phyloP scores from a whole-genome alignment of 306 rosid species.

The Cucurbita argyrosperma region DNA sequence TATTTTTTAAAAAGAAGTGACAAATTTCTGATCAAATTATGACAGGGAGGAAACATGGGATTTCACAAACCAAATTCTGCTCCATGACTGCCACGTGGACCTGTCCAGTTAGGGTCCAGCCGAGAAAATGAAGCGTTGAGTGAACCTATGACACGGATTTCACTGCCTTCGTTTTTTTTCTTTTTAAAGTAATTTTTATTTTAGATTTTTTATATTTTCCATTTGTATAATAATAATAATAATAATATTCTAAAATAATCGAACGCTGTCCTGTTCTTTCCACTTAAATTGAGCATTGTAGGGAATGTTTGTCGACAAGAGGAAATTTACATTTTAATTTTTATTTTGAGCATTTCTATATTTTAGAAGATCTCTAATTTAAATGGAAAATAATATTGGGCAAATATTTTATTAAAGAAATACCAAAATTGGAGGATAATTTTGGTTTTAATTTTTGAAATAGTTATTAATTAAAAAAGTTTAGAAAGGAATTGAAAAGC shows the following conservation, averaged over 20 bases:
- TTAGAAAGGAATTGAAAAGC: neutral
- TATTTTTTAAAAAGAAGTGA: no score
- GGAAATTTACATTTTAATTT: neutral
- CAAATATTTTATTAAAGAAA: no score
- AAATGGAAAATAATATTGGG: no score
- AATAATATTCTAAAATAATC: neutral
- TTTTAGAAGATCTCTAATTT: no score
- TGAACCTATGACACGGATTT: neutral
- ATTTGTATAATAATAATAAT: neutral
- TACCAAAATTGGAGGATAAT: no score
- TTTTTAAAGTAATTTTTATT: no score
- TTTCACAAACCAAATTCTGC: neutral
- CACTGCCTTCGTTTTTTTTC: neutral
- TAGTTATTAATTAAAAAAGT: no score
- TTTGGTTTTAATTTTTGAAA: no score
- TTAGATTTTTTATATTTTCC: neutral
- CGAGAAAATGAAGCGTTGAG: neutral
- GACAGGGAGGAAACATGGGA: neutral
- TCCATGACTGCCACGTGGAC: conserved; percentile 5
- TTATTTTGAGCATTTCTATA: no score
- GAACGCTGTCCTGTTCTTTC: neutral
- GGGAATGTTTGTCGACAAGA: neutral
- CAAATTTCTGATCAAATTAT: neutral
- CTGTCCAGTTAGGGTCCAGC: neutral
- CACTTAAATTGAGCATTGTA: neutral